Evolutionary conservation across 805 yeast species (phyloP), one percentile per base, ranked within the genome.

Genomic region (Metschnikowia continentalis): DNA sequence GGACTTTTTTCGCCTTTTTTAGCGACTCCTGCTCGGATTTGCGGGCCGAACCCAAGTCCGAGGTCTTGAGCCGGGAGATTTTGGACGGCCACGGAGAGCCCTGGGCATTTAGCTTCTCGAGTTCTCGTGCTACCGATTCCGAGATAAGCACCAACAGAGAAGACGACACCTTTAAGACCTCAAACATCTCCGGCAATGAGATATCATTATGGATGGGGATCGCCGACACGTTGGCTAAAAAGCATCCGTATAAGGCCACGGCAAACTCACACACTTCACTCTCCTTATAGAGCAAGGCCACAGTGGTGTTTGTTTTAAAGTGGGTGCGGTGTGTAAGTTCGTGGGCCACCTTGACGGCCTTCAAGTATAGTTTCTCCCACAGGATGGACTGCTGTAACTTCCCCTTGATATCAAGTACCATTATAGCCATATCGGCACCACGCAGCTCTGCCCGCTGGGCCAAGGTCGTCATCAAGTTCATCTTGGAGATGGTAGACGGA

Each of bases 151-250:
- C 84, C 47, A 88, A 73, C 63, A 86, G 90, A 0, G 95, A 79
- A 52, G 84, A 88, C 0, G 97, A 88, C 32, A 79, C 74, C 41
- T 78, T 79, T 67, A 91, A 80, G 33, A 91, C 86, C 53, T 82
- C 83, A 13, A 81, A 76, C 53, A 90, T 82, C 55, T 90, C 96
- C 39, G 74, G 73, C 26, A 84, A 69, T 32, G 86, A 84, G 26
- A 82, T 78, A 48, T 83, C 87, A 52, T 90, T 84, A 48, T 88
- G 88, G 39, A 94, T 82, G 0, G 99, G 99, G 5, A 94, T 92
- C 0, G 98, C 98, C 2, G 94, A 91, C 42, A 90, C 86, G 2
- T 96, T 96, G 1, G 97, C 96, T 50, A 92, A 72, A 57, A 92
- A 88, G 63, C 97, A 91, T 6, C 97, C 99, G 65, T 90, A 79